A percentile compares a stretch with the other conserved stretches of the same genome.
These are phyloP conservation scores for Neurospora crassa DNA, from an alignment of 2,329 filamentous ascomycete genomes.

Conservation along the genomic window DNA sequence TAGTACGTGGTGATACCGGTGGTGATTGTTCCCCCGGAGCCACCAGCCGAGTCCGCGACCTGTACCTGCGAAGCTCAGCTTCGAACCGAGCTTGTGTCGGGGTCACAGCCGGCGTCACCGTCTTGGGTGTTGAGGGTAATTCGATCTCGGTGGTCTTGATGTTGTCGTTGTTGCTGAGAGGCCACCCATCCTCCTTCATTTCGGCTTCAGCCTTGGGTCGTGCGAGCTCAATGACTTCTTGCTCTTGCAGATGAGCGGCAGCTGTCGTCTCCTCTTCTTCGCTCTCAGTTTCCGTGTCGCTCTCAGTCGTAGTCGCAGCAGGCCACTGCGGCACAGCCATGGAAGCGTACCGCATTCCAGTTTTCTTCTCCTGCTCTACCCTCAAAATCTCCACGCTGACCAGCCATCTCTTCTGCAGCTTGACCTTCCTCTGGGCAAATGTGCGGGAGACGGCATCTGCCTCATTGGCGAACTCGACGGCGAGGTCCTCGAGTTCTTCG, in stretches of 20 bases:
- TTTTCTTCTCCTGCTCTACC: constrained; percentile 38
- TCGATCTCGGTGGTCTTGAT: background rate
- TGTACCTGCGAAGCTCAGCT: background rate
- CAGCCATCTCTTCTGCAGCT: constrained; percentile 40
- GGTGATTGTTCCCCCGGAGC: background rate
- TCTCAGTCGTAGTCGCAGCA: background rate
- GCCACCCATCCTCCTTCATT: background rate
- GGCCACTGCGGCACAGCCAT: constrained; percentile 33
- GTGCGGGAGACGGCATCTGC: constrained; percentile 35
- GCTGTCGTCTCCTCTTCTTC: background rate
- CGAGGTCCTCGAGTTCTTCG: constrained; percentile 39
- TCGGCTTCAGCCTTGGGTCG: background rate
- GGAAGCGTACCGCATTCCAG: constrained; percentile 32
- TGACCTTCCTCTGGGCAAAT: constrained; percentile 35
- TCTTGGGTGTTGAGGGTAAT: background rate
- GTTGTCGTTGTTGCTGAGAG: background rate
- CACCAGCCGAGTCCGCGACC: background rate
- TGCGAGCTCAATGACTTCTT: background rate
- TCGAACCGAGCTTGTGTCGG: background rate
- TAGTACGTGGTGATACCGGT: background rate
- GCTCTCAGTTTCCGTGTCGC: background rate
- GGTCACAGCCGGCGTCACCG: background rate
- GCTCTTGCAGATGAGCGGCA: background rate
- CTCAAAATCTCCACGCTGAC: constrained; percentile 43
- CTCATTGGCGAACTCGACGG: constrained; percentile 37